Conservation (phyloP, 345 rosid species). For the Arabidopsis thaliana region DNA sequence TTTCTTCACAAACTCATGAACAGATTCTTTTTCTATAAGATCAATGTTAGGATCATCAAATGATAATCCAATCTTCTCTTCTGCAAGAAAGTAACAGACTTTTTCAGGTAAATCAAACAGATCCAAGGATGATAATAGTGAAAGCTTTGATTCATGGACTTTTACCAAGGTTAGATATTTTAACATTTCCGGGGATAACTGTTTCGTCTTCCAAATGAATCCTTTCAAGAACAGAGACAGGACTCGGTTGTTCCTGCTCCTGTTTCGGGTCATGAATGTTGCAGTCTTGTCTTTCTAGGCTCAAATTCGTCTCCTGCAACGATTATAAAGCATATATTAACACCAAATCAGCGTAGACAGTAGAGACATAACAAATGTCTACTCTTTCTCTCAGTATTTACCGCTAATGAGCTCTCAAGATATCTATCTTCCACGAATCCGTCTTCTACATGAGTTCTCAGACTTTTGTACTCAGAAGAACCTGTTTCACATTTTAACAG, state of each 20-base stretch:
- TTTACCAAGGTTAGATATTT: constrained; percentile 49
- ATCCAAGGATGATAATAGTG: not conserved
- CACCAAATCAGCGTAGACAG: not conserved
- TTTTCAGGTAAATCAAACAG: constrained; percentile 11
- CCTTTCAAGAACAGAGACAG: constrained; percentile 64
- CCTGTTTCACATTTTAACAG: not conserved
- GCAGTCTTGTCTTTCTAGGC: constrained; percentile 41
- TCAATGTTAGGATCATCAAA: constrained; percentile 37
- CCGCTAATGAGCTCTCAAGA: constrained; percentile 44
- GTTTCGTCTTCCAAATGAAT: constrained; percentile 49
- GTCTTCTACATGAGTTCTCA: constrained; percentile 34
- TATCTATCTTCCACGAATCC: constrained; percentile 35
- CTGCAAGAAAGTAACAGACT: constrained; percentile 39
- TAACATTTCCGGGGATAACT: constrained; percentile 38
- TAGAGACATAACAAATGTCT: not conserved
- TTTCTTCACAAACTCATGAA: constrained; percentile 48
- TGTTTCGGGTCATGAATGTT: constrained; percentile 36
- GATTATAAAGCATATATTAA: not conserved
- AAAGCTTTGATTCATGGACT: not conserved
- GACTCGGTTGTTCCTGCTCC: constrained; percentile 64
- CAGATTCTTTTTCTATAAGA: constrained; percentile 37
- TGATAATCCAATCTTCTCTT: constrained; percentile 36
- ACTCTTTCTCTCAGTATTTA: constrained; percentile 34
- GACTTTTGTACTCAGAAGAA: constrained; percentile 23
- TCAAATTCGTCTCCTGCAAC: constrained; percentile 53